Evolutionary conservation across 176 grass and related monocot genomes (phyloP), one percentile per base, ranked within the genome.

Genomic region (Zoysia japonica): DNA sequence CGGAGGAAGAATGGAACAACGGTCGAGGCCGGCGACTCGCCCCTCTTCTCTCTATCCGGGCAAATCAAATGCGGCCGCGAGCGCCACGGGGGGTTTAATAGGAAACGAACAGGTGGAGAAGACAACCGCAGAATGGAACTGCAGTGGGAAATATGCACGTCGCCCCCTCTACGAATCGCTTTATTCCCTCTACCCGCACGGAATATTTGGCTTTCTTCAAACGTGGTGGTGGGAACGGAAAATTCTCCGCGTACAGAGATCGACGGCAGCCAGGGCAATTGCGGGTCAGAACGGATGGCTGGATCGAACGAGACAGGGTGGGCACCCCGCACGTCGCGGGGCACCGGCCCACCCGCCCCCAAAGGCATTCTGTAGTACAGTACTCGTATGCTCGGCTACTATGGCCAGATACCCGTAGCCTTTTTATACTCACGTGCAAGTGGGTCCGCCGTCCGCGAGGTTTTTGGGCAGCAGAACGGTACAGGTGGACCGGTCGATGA

Each of bases 51-150:
- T 72, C 10, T 73, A n/a, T 70, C 81, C 38, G 39, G 71, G 40
- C 36, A 47, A 49, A 75, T 80, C 36, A 47, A 49, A 75, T 80
- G 74, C 87, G 43, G 82, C 71, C 59, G 82, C 71, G 82, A 85
- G 82, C 82, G 62, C 41, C 71, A 75, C 82, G 82, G 72, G 36
- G 56, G 67, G 59, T 83, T 88, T 88, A 84, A 88, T 80, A 84
- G 77, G 57, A 81, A 77, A 85, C 41, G 72, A 81, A 65, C 65
- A 76, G 48, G 61, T 15, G 70, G 47, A 64, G 65, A 61, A 83
- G 70, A 84, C 71, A 35, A 47, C 56, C 59, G 16, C 17, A 40
- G 47, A 63, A 75, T 7, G 36, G 44, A 4, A 45, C 44, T 45
- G 6, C 5, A 14, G 53, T 16, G 3, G 36, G 61, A 35, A 54